Evolutionary conservation across 2,329 filamentous ascomycete species (phyloP), one percentile per base, ranked within the genome.

Genomic region (Colletotrichum cuscutae): DNA sequence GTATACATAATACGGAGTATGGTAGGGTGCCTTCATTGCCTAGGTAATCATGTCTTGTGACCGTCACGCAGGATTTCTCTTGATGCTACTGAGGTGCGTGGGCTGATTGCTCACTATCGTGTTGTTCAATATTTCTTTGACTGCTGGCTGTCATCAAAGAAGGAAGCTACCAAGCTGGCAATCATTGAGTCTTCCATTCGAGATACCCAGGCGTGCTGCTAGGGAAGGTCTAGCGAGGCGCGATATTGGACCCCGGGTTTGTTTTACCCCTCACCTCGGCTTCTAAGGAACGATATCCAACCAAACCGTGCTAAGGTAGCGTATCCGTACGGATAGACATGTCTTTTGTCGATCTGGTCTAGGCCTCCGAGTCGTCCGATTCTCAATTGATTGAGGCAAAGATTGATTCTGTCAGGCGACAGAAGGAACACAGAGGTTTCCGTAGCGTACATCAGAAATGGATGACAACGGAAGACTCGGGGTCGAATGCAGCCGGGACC

Each of bases 261-360:
- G 46, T 26, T 59, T 59, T 46, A 49, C 42, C 42, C 42, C 42
- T 49, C 42, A 49, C 42, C 15, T 30, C 30, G 30, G 30, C 30
- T 49, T 49, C 42, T n/a, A 49, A 49, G 42, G 13, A 15, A 42
- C 13, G 12, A 12, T 13, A 15, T 42, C 37, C 37, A 42, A 42
- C 37, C 37, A 42, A 42, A 42, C 9, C 37, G 37, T 42, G 5
- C 37, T 49, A 49, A 49, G 42, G 42, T n/a, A 49, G 19, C 6
- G 37, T 42, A 42, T 15, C 37, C 37, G 42, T 49, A 32, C 32
- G 32, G 32, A 32, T 32, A 49, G 42, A 49, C 19, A 49, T 54
- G 32, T 68, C 26, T 42, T 63, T 53, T 63, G 65, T 49, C 58
- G 65, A 68, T 63, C 65, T 46, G 46, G 57, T 68, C 65, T 68